Evolutionary conservation across 352 stramenopile species (phyloP).

Genomic region (Peronosclerospora sorghi): DNA sequence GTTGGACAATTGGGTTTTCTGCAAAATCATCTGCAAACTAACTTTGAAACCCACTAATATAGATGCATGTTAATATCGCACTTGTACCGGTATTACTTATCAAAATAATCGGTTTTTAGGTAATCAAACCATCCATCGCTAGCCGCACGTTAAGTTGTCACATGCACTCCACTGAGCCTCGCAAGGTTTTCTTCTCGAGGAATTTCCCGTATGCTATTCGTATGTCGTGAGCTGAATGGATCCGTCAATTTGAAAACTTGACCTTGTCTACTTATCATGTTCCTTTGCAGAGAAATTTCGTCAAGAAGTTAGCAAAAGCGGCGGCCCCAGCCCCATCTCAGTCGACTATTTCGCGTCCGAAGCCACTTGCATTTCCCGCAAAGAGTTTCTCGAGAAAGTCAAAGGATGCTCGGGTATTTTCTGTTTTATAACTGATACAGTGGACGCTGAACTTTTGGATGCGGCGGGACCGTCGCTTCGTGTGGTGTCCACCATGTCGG

Average conservation of each 20-base stretch:
- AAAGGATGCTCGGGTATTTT: constrained; percentile 44
- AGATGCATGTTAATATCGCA: too few species aligned
- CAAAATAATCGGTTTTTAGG: too few species aligned
- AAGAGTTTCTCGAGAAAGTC: constrained; percentile 37
- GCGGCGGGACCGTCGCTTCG: constrained; percentile 40
- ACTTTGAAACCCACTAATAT: too few species aligned
- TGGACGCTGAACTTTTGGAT: constrained; percentile 58
- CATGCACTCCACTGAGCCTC: constrained; percentile 16
- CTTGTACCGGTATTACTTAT: too few species aligned
- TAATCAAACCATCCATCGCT: too few species aligned
- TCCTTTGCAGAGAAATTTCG: constrained; percentile 21
- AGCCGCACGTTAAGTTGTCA: too few species aligned
- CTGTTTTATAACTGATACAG: constrained; percentile 57
- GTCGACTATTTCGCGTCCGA: constrained; percentile 21
- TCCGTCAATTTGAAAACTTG: not conserved
- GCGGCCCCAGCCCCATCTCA: constrained; percentile 8
- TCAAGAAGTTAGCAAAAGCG: constrained; percentile 11
- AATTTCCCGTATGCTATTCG: constrained; percentile 57
- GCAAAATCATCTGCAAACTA: too few species aligned
- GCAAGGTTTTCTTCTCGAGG: constrained; percentile 62
- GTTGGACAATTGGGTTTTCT: too few species aligned
- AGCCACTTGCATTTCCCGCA: constrained; percentile 24
- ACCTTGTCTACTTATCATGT: not conserved
- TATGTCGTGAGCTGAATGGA: constrained; percentile 7
- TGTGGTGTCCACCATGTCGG: constrained; percentile 81